Evolutionary conservation across 768 basidiomycete genomes (phyloP), one percentile per base, ranked within the genome.

Genomic region (Rhodotorula babjevae): DNA sequence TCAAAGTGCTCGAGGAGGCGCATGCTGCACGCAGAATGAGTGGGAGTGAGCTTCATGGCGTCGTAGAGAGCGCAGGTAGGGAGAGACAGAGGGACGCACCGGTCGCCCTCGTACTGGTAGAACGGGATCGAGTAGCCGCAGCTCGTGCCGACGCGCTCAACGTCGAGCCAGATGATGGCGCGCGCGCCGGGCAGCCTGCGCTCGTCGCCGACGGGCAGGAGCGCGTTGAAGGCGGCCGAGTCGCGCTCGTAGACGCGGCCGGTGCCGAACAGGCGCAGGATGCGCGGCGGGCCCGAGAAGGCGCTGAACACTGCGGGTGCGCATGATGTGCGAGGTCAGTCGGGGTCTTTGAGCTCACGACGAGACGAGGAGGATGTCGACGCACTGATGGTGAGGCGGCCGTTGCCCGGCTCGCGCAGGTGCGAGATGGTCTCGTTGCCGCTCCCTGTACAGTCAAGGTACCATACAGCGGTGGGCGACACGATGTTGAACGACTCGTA

Each of bases 401-500:
- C 65, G 63, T 78, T 78, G 1, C 66, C 66, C 14, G 42, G 53
- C 50, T 78, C 75, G 25, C 62, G 50, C 9, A 78, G 33, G 44
- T 78, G 77, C 6, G 71, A 64, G 29, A 78, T 62, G 5, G 77
- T 76, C 55, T 78, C 77, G 53, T 67, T 69, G 4, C 77, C 76
- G 7, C 55, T 59, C 1, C 72, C 72, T 0, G 72, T 64, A 52
- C 70, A 63, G 47, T 75, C 74, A 3, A 65, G 56, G 61, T 75
- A 75, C 74, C 74, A 75, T 29, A 57, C 65, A 0, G 33, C 50
- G 10, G 46, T 69, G 8, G 57, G 55, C 1, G 53, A 63, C 6
- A 63, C 71, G 42, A 75, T 52, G 46, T 69, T 55, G 71, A 75
- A 72, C 31, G 25, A 56, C 33, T 67, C 67, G 53, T 71, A 63